A percentile compares a stretch with the other conserved stretches of the same genome.
phyloP scores from a whole-genome alignment of 305 asterid species.

The Fraxinus sp. region DNA sequence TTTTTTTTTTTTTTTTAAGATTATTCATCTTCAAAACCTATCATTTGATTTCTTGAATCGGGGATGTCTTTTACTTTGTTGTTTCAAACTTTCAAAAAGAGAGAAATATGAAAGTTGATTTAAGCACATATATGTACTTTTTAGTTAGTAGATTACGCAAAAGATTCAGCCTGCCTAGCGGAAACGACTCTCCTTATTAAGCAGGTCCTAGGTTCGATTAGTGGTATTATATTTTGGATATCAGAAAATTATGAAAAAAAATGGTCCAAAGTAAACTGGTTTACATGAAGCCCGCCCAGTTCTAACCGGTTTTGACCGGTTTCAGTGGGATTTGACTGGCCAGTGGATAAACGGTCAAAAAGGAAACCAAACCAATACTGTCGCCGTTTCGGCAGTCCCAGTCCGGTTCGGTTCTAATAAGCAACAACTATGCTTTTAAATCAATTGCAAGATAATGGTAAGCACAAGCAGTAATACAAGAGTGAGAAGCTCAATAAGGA shows the following conservation, averaged over 20 bases:
- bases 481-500: slow-evolving; percentile 1
- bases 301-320: not conserved
- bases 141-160: not conserved
- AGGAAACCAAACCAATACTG: not conserved
- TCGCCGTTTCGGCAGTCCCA: not conserved
- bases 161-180: not conserved
- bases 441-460: not conserved
- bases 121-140: not conserved
- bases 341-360: not conserved
- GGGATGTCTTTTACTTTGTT: not conserved
- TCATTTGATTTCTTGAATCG: not conserved
- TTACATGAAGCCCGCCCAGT: not conserved
- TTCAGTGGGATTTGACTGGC: not conserved
- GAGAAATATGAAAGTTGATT: not conserved
- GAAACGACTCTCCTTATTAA: not conserved
- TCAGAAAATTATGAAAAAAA: not conserved
- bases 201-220: not conserved
- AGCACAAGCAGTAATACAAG: not conserved
- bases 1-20: not conserved
- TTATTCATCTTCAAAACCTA: not conserved
- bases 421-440: not conserved
- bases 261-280: not conserved
- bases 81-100: not conserved
- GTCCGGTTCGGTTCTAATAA: not conserved
- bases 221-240: not conserved